Evolutionary conservation across 305 asterid genomes (phyloP).

Genomic region (Fraxinus sp.): DNA sequence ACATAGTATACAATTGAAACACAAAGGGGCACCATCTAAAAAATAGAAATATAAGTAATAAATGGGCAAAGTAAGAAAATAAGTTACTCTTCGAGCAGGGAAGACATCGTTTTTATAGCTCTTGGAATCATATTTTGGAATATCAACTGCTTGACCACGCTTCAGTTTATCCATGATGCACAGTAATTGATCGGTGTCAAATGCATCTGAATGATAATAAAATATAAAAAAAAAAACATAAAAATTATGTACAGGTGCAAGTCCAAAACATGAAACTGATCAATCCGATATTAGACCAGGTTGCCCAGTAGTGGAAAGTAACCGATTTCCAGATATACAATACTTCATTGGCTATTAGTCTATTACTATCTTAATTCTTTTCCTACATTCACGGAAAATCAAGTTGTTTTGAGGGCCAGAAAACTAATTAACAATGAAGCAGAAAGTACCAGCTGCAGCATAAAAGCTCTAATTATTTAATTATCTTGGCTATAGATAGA

Average conservation of each 20-base stretch:
- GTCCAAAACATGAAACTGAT: constrained; percentile 22
- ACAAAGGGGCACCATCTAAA: constrained; percentile 12
- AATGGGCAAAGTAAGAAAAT: constrained; percentile 13
- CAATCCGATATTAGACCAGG: constrained; percentile 8
- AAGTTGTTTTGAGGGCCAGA: constrained; percentile 18
- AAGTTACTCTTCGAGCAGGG: constrained; percentile 80
- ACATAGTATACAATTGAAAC: not conserved
- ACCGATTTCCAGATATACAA: constrained; percentile 15
- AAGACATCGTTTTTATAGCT: constrained; percentile 67
- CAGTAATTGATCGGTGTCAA: constrained; percentile 73
- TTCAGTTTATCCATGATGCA: constrained; percentile 69
- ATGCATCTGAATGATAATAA: constrained; percentile 63
- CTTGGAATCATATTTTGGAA: constrained; percentile 93
- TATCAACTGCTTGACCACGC: constrained; percentile 80
- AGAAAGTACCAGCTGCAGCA: constrained; percentile 1
- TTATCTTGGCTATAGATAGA: not conserved
- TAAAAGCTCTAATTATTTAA: not conserved
- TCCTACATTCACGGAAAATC: constrained; percentile 9
- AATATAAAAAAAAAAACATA: constrained; percentile 12
- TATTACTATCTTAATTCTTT: not conserved
- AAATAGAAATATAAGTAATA: not conserved
- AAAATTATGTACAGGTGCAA: constrained; percentile 19
- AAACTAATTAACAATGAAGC: constrained; percentile 22
- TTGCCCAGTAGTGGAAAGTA: constrained; percentile 16
- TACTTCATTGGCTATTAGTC: constrained; percentile 8